These are phyloP conservation scores for Chlorophyllum brunneum DNA, from an alignment of 768 basidiomycete genomes.

Conservation along the genomic window DNA sequence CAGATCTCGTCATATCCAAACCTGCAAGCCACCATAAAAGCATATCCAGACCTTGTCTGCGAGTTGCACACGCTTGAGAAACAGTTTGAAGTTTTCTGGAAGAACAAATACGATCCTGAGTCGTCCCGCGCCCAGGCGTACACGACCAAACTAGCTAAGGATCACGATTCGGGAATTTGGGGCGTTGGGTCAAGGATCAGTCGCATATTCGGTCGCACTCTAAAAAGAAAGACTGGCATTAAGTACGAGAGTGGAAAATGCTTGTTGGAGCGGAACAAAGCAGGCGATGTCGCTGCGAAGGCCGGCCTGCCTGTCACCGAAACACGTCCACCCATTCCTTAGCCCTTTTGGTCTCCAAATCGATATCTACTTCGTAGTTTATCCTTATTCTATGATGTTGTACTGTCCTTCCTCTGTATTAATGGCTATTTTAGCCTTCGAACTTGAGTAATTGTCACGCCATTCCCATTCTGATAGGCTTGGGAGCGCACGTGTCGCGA, in stretches of 20 bases:
- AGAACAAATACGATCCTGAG: constrained; percentile 27
- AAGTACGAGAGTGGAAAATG: not conserved
- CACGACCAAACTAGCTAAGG: constrained; percentile 13
- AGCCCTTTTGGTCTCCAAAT: not conserved
- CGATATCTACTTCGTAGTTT: not conserved
- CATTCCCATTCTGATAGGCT: too few relatives aligned
- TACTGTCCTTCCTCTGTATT: too few relatives aligned
- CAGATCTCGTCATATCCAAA: constrained; percentile 34
- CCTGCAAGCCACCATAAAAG: constrained; percentile 31
- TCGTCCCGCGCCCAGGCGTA: constrained; percentile 20
- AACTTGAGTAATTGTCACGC: too few relatives aligned
- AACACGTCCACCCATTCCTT: constrained; percentile 3
- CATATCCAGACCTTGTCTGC: constrained; percentile 41
- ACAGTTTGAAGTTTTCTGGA: constrained; percentile 44
- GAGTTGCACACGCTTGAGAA: constrained; percentile 50
- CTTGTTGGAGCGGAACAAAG: constrained; percentile 1
- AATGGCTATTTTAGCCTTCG: too few relatives aligned
- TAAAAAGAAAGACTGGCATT: not conserved
- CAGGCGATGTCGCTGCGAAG: not conserved
- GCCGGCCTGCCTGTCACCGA: constrained; percentile 8
- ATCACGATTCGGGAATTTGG: constrained; percentile 8
- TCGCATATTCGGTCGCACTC: not conserved
- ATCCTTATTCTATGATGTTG: too few relatives aligned
- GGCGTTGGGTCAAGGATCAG: constrained; percentile 7
- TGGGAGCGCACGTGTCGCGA: too few relatives aligned